phyloP scores from a whole-genome alignment of 2,329 filamentous ascomycete species.

The Fusarium penzigii region DNA sequence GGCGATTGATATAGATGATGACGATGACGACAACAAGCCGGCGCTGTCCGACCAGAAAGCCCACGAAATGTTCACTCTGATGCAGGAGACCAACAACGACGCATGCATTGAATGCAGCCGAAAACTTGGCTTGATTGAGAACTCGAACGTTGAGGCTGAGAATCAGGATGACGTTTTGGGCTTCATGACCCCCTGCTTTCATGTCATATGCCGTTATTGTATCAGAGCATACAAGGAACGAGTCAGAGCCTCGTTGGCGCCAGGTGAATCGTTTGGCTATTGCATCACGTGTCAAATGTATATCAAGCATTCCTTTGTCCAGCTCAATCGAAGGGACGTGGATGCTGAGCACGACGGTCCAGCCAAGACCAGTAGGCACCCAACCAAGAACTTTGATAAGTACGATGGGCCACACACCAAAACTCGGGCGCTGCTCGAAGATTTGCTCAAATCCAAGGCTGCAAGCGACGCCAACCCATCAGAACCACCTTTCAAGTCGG shows the following conservation, averaged over 20 bases:
- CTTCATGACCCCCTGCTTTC: slow-evolving; percentile 83
- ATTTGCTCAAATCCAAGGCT: slow-evolving; percentile 65
- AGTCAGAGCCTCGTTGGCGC: slow-evolving; percentile 41
- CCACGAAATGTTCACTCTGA: slow-evolving; percentile 81
- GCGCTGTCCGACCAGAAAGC: slow-evolving; percentile 69
- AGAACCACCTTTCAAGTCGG: slow-evolving; percentile 82
- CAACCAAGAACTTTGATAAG: slow-evolving; percentile 60
- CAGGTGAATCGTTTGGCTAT: slow-evolving; percentile 44
- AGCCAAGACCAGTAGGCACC: slow-evolving; percentile 36
- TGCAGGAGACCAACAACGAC: slow-evolving; percentile 80
- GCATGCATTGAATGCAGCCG: slow-evolving; percentile 69
- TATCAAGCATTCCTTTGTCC: slow-evolving; percentile 65
- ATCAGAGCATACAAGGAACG: slow-evolving; percentile 60
- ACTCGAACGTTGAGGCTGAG: slow-evolving; percentile 59
- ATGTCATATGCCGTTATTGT: slow-evolving; percentile 79
- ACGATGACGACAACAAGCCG: slow-evolving; percentile 61
- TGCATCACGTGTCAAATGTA: slow-evolving; percentile 71
- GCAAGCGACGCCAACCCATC: slow-evolving; percentile 62
- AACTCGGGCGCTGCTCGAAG: slow-evolving; percentile 77
- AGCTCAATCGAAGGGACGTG: slow-evolving; percentile 65
- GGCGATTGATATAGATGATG: slow-evolving; percentile 85
- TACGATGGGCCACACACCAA: slow-evolving; percentile 93
- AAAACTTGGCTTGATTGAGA: slow-evolving; percentile 59
- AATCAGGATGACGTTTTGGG: slow-evolving; percentile 67
- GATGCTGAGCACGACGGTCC: slow-evolving; percentile 58